Conservation (phyloP, 2,329 filamentous ascomycete species). For the Aurifilum marmelostoma region DNA sequence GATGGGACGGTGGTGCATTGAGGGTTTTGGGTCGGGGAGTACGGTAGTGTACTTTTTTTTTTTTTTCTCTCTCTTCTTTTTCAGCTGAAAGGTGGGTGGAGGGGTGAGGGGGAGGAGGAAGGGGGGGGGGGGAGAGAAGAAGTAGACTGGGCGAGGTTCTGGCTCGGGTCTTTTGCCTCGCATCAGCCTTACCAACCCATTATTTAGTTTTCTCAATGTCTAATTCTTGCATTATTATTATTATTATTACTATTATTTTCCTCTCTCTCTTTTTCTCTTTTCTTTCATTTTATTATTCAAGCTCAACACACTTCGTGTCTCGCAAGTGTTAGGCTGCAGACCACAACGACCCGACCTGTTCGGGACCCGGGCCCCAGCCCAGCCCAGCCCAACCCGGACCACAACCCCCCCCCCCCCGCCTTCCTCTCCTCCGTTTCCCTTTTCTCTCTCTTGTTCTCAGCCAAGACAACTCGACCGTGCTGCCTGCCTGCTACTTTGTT, state of each 20-base stretch:
- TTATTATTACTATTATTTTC: no score
- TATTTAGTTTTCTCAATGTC: not conserved
- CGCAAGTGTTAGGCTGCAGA: constrained; percentile 7
- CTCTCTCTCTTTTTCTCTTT: not conserved
- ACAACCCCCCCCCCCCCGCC: no score
- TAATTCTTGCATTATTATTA: no score
- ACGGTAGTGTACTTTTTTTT: not conserved
- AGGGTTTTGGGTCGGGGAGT: not conserved
- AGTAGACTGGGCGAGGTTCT: not conserved
- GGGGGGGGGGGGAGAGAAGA: not conserved
- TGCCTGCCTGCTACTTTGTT: not conserved
- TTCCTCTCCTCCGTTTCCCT: no score
- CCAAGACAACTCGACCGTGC: not conserved
- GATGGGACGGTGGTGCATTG: not conserved
- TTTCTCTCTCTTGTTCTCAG: not conserved
- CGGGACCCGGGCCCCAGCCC: not conserved
- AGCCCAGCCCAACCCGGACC: no score
- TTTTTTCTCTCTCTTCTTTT: not conserved
- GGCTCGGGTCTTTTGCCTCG: not conserved
- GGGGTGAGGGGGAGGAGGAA: not conserved
- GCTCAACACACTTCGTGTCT: constrained; percentile 1
- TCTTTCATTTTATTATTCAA: not conserved
- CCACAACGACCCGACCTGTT: constrained; percentile 3
- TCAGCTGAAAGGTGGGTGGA: constrained; percentile 3
- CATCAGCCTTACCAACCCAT: not conserved